Evolutionary conservation across 371 early-diverging fungal genomes (phyloP).

Genomic region (Mucor plumbeus): DNA sequence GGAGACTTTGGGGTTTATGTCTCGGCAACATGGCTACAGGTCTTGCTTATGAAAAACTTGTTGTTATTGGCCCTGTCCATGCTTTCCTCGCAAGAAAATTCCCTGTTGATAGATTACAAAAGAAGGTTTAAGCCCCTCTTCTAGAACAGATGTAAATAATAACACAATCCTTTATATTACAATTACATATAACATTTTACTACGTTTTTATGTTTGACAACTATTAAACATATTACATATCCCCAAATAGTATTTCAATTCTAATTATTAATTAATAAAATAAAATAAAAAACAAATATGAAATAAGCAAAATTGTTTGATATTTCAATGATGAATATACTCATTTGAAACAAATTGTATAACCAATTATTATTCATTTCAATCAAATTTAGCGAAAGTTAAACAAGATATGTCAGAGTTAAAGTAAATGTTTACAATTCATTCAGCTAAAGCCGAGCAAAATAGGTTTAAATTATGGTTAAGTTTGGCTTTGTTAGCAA

Average conservation of each 20-base stretch:
- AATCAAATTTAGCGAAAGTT: too few species aligned
- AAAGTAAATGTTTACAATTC: too few species aligned
- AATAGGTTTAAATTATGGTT: too few species aligned
- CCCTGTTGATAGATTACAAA: constrained; percentile 39
- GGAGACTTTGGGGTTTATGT: constrained; percentile 54
- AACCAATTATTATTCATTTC: too few species aligned
- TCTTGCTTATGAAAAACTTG: constrained; percentile 33
- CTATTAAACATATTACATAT: constrained; percentile 6
- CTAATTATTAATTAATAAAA: background rate
- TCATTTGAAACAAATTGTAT: too few species aligned
- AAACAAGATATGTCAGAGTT: too few species aligned
- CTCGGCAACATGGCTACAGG: constrained; percentile 38
- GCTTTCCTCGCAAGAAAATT: constrained; percentile 36
- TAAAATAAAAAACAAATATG: too few species aligned
- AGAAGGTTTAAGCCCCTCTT: constrained; percentile 27
- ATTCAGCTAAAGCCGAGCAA: too few species aligned
- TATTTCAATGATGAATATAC: too few species aligned
- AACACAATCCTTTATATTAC: background rate
- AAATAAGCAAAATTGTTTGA: too few species aligned
- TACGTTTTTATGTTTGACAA: background rate
- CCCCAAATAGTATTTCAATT: background rate
- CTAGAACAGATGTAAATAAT: constrained; percentile 3
- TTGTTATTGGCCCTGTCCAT: constrained; percentile 47
- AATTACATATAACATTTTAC: background rate
- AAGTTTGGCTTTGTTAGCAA: too few species aligned